Base-by-base conservation (phyloP, 768 basidiomycete genomes). In the Leccinellum luteum region DNA sequence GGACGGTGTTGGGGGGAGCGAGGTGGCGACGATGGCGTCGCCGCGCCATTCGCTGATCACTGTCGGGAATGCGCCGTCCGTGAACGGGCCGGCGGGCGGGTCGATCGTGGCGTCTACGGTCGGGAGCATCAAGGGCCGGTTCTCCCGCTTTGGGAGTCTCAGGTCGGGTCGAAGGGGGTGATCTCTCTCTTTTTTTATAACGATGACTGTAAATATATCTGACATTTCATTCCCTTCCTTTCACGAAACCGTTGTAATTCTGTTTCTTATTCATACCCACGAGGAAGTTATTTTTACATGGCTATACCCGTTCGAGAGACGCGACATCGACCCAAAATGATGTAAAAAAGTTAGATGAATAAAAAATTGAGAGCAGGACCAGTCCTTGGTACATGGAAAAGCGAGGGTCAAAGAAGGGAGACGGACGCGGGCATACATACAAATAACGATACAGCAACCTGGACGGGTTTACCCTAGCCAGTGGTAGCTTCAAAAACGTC, bases 1-100 rank as follows among this genome's bases (percentile, higher is more conserved):
- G 34, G 90, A 90, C 45, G 74, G 61, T 27, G 57, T 73, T 32
- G 70, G 73, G 35, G 70, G 73, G 4, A 77, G 74, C 63, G 79
- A 80, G 49, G 54, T 66, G 1, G 76, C 75, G 5, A 67, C 75
- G 5, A 66, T 63, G 2, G 82, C 78, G 1, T 92, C 90, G 2
- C 86, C 84, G 27, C 87, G 83, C 44, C 84, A 87, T 62, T 92
- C 90, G 10, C 80, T 89, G 69, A 84, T 90, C 54, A 89, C 90
- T 58, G 85, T 89, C 13, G 85, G 80, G 8, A 84, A 84, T 56
- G 77, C 75, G 6, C 64, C 66, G 3, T 73, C 74, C 8, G 64
- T 66, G 44, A 62, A 60, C 4, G 63, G 57, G 64, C 79, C 65
- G 10, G 73, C 86, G 5, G 81, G 81, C 3, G 80, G 81, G 13